Conservation (phyloP, 441 rosid genomes). For the Melastoma candidum region DNA sequence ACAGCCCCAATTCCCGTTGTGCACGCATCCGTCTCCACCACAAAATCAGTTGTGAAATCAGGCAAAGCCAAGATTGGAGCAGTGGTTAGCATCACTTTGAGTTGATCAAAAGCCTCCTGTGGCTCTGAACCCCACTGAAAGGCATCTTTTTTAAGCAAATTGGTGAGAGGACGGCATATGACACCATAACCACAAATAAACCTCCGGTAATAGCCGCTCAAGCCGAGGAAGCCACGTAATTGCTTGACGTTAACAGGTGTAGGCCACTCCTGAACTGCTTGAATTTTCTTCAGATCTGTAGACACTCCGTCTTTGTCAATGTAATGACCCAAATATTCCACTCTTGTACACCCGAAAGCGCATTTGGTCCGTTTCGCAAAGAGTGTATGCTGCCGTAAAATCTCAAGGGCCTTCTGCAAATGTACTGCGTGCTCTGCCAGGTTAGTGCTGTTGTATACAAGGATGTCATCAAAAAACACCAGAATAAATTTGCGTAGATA, state of each 20-base stretch:
- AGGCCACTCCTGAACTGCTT: too few species aligned
- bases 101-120: background rate
- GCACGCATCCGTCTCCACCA: too few species aligned
- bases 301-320: too few species aligned
- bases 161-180: background rate
- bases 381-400: background rate
- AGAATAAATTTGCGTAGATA: background rate
- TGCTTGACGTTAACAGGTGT: too few species aligned
- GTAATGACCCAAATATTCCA: background rate
- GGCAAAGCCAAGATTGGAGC: background rate
- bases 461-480: constrained; percentile 1
- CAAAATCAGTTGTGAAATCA: background rate
- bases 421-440: background rate
- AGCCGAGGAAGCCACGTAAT: too few species aligned
- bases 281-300: too few species aligned
- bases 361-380: background rate
- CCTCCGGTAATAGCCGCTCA: too few species aligned
- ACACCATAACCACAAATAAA: background rate
- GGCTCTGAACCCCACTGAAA: background rate
- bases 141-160: background rate
- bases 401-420: background rate
- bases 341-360: background rate
- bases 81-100: background rate
- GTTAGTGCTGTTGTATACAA: background rate
- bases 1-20: too few species aligned